phyloP scores from a whole-genome alignment of 2,329 filamentous ascomycete genomes.

The Aspergillus sp. region DNA sequence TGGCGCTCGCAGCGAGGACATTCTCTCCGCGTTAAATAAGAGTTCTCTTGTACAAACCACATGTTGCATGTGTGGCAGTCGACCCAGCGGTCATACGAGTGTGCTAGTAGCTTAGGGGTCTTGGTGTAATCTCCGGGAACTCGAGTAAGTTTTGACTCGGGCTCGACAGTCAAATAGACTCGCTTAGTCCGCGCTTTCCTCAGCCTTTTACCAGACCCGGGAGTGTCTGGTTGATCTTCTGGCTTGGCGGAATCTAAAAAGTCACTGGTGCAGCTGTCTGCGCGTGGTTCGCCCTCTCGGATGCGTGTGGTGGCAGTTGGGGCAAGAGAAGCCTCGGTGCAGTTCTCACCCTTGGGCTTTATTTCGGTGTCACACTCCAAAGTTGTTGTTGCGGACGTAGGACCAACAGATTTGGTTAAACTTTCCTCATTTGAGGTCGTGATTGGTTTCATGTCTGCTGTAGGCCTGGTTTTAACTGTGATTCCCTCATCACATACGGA shows the following conservation, averaged over 20 bases:
- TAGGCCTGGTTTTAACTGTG: slow-evolving; percentile 23
- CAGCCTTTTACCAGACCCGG: slow-evolving; percentile 20
- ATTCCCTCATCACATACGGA: slow-evolving; percentile 30
- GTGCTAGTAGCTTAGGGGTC: slow-evolving; percentile 71
- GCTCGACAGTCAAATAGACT: slow-evolving; percentile 41
- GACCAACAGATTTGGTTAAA: neutral
- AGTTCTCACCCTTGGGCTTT: slow-evolving; percentile 12
- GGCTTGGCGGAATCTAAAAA: slow-evolving; percentile 27
- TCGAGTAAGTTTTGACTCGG: slow-evolving; percentile 45
- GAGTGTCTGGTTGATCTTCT: slow-evolving; percentile 26
- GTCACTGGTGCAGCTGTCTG: slow-evolving; percentile 22
- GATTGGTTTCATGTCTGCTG: slow-evolving; percentile 9
- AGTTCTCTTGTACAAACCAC: slow-evolving; percentile 84
- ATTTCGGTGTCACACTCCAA: slow-evolving; percentile 29
- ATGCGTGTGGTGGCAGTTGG: slow-evolving; percentile 8
- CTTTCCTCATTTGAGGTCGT: slow-evolving; percentile 5
- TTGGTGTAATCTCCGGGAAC: slow-evolving; percentile 78
- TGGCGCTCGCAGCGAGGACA: slow-evolving; percentile 94
- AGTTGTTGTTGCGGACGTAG: slow-evolving; percentile 25
- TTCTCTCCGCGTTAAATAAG: slow-evolving; percentile 79
- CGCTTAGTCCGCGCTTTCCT: slow-evolving; percentile 24
- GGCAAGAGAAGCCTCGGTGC: slow-evolving; percentile 9
- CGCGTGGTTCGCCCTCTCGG: slow-evolving; percentile 8
- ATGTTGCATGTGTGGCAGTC: slow-evolving; percentile 80
- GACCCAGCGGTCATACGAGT: slow-evolving; percentile 79